Base-by-base conservation (phyloP, 1,284 basidiomycete genomes). In the Naganishia sp. region DNA sequence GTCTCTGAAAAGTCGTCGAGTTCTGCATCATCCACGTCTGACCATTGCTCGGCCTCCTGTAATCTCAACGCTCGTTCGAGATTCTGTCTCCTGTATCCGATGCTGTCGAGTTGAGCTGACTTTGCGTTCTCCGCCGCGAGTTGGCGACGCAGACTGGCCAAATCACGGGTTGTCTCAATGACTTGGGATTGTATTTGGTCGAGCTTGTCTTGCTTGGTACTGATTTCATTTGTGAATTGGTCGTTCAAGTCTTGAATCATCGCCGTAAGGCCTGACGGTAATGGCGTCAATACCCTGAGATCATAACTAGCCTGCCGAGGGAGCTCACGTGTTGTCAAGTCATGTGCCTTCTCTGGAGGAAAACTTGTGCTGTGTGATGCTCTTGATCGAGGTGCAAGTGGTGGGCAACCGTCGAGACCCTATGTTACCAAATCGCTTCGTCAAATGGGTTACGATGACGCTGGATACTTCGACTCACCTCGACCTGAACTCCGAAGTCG, bases 401-500 rank as follows among this genome's bases (percentile, higher is more conserved):
- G 68, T 92, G 77, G 28, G 85, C 85, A 18, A 86, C 83, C 2
- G 92, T 80, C 86, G 54, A 90, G 78, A 70, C 92, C 89, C 86
- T 90, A 72, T 33, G 50, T 25, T 21, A 21, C 21, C 21, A 21
- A 6, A 6, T 55, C 7, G 23, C 31, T 36, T 36, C 6, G 53
- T 10, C 11, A 15, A 18, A 60, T 15, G 36, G 5, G 6, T 9
- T 11, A 21, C 2, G 1, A n/a, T 18, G 31, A 42, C 18, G 25
- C 31, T 23, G 42, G 33, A 36, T 39, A 33, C 25, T 25, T 42
- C 45, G 21, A 75, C 85, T 73, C 75, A 91, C 93, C 83, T 93
- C 91, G 42, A 87, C 87, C 74, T 95, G 92, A 4, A 97, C 86
- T 21, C 94, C 94, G 76, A 94, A 99, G 78, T 99, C 95, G 15